A percentile compares a stretch with the other conserved stretches of the same genome.
Conservation (phyloP, 164 flowering plant species). For the Echeveria elegans region DNA sequence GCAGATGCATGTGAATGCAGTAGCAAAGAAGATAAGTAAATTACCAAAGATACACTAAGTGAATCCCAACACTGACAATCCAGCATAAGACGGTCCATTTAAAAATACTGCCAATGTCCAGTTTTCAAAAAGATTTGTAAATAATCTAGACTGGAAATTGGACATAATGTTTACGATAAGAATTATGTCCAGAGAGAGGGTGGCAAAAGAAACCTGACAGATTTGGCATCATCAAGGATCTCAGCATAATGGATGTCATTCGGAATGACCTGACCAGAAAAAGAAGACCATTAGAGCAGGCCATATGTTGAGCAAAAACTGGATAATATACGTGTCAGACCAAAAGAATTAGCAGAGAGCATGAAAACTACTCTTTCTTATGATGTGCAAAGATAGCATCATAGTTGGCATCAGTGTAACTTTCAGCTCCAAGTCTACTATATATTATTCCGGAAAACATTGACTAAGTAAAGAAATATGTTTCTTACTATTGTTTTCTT, state of each 20-base stretch:
- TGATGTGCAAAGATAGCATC: neutral
- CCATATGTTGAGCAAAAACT: neutral
- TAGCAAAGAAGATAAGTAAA: neutral
- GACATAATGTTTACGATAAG: neutral
- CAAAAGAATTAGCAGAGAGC: neutral
- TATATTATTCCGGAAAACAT: neutral
- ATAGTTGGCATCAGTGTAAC: neutral
- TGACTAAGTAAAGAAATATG: neutral
- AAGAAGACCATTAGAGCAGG: neutral
- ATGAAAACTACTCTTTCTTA: neutral
- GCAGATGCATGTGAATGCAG: neutral
- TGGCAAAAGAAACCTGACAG: slow-evolving; percentile 41
- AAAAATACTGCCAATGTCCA: neutral
- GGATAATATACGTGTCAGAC: neutral
- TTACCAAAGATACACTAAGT: neutral
- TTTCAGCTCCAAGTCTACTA: neutral
- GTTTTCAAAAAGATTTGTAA: neutral
- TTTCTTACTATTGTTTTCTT: neutral
- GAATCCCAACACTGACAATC: neutral
- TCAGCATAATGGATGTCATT: slow-evolving; percentile 63
- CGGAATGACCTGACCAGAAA: slow-evolving; percentile 62
- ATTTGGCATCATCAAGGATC: slow-evolving; percentile 54
- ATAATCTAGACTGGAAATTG: neutral
- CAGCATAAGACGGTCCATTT: too few species aligned
- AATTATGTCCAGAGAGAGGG: neutral